Conservation (phyloP, 805 yeast genomes). For the Hanseniaspora thailandica region DNA sequence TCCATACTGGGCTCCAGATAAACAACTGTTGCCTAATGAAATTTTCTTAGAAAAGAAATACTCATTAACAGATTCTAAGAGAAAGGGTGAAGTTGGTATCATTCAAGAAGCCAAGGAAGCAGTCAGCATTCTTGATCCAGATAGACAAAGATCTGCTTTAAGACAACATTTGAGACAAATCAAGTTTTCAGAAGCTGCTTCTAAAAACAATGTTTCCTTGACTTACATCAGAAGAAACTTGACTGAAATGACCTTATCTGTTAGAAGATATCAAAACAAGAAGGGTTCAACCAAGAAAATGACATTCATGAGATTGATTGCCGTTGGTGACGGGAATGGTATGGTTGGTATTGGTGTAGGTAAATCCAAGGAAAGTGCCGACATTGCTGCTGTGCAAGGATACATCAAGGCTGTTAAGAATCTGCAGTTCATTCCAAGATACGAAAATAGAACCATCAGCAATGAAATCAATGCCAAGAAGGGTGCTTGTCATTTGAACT, state of each 20-base stretch:
- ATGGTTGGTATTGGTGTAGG: constrained; percentile 94
- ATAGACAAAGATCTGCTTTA: neutral
- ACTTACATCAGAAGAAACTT: constrained; percentile 45
- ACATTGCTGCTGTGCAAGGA: constrained; percentile 60
- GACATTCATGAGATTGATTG: constrained; percentile 68
- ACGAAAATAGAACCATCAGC: constrained; percentile 81
- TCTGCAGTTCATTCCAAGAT: constrained; percentile 67
- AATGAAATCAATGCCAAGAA: constrained; percentile 73
- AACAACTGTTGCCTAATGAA: constrained; percentile 18
- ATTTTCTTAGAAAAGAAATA: constrained; percentile 2
- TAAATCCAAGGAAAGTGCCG: constrained; percentile 60
- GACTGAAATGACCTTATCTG: constrained; percentile 51
- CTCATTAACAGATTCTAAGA: constrained; percentile 7
- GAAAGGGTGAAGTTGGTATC: constrained; percentile 5
- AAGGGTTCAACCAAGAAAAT: constrained; percentile 85
- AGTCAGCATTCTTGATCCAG: constrained; percentile 7
- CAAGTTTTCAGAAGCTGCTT: constrained; percentile 38
- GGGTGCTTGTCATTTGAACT: constrained; percentile 73
- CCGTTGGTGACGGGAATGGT: constrained; percentile 88
- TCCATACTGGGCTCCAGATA: constrained; percentile 19
- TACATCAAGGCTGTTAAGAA: constrained; percentile 90
- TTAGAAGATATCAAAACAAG: constrained; percentile 79
- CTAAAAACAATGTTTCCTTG: constrained; percentile 55
- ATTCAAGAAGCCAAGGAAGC: constrained; percentile 3
- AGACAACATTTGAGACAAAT: constrained; percentile 26